These are phyloP conservation scores for Xylaria nigripes DNA, from an alignment of 495 filamentous ascomycete species.

Conservation along the genomic window DNA sequence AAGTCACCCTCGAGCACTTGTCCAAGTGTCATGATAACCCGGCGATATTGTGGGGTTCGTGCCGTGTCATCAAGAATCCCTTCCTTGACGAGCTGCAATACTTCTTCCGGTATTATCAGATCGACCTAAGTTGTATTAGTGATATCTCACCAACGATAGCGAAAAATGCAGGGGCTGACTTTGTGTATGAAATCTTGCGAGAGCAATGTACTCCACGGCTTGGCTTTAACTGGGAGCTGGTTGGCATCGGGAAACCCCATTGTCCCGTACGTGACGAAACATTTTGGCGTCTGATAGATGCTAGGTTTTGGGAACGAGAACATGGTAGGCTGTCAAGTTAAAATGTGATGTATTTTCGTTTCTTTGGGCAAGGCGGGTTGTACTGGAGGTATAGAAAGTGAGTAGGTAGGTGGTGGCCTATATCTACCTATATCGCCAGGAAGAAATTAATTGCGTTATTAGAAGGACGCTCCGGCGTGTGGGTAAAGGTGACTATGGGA, in stretches of 20 bases:
- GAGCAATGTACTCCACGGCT: conserved; percentile 62
- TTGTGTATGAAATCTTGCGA: conserved; percentile 69
- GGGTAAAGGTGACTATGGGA: background rate
- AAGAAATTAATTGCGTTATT: background rate
- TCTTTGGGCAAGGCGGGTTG: background rate
- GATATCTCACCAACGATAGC: background rate
- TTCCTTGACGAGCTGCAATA: conserved; percentile 49
- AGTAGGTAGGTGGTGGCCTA: no score
- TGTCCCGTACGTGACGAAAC: conserved; percentile 58
- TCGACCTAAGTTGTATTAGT: conserved; percentile 49
- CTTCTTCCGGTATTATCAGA: conserved; percentile 61
- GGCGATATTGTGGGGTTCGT: conserved; percentile 49
- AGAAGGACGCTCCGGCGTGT: conserved; percentile 3
- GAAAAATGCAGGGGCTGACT: conserved; percentile 34
- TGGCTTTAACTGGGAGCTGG: conserved; percentile 61
- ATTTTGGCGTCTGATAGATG: conserved; percentile 58
- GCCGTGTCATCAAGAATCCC: conserved; percentile 36
- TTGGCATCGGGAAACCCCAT: conserved; percentile 60
- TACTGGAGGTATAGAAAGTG: background rate
- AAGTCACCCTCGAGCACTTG: conserved; percentile 69
- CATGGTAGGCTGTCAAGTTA: conserved; percentile 38
- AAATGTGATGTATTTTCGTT: background rate
- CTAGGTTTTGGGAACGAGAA: conserved; percentile 48
- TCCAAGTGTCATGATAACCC: conserved; percentile 65
- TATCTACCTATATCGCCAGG: background rate